These are phyloP conservation scores for Talaromyces islandicus DNA, from an alignment of 2,329 filamentous ascomycete species.

Conservation along the genomic window DNA sequence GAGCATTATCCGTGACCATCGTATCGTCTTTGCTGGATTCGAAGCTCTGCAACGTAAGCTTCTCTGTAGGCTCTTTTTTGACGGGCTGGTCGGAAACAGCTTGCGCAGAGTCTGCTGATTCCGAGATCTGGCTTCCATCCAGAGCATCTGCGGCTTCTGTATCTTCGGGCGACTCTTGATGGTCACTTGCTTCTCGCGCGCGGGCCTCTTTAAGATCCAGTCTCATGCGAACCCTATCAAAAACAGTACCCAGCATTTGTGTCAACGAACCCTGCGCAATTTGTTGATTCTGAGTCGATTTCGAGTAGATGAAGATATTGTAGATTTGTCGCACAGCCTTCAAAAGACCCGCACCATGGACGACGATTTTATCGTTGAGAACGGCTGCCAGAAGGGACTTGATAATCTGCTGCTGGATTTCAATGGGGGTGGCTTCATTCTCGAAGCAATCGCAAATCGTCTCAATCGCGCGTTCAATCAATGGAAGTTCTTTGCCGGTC, in stretches of 20 bases:
- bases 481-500: constrained; percentile 53
- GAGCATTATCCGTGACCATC: constrained; percentile 60
- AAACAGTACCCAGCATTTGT: constrained; percentile 98
- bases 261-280: constrained; percentile 94
- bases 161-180: constrained; percentile 27
- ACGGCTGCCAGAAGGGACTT: constrained; percentile 94
- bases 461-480: constrained; percentile 97
- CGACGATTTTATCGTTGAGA: constrained; percentile 96
- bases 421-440: constrained; percentile 83
- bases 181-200: constrained; percentile 37
- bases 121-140: constrained; percentile 41
- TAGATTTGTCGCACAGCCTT: constrained; percentile 98
- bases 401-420: constrained; percentile 95
- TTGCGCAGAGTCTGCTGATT: constrained; percentile 37
- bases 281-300: constrained; percentile 90
- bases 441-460: constrained; percentile 99
- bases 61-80: constrained; percentile 50
- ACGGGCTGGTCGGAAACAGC: constrained; percentile 36
- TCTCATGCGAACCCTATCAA: constrained; percentile 84
- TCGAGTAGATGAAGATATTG: constrained; percentile 95
- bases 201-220: constrained; percentile 82
- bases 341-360: constrained; percentile 89
- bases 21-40: constrained; percentile 64
- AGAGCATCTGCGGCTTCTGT: constrained; percentile 31
- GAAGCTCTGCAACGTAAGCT: constrained; percentile 63